A percentile compares a stretch with the other conserved stretches of the same genome.
Evolutionary conservation across 2,329 filamentous ascomycete genomes (phyloP).

Genomic region (Purpureocillium lavendulum): DNA sequence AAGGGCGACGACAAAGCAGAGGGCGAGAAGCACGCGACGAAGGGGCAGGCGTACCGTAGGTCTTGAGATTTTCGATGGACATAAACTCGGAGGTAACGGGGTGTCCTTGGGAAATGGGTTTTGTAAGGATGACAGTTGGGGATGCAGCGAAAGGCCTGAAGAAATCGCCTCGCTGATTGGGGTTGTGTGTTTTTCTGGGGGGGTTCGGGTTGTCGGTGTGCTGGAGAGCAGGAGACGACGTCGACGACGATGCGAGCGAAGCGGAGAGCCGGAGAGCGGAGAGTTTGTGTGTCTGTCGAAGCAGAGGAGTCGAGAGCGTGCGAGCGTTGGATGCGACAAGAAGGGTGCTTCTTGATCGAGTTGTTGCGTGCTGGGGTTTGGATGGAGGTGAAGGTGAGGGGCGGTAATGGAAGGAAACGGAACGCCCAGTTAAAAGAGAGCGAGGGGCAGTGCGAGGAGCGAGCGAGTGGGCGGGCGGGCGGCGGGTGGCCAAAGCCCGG

Average conservation of each 20-base stretch:
- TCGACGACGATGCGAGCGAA: not conserved
- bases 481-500: not conserved
- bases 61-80: constrained; percentile 98
- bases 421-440: constrained; percentile 2
- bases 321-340: no score
- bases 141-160: constrained; percentile 40
- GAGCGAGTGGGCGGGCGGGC: no score
- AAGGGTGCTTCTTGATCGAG: not conserved
- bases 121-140: constrained; percentile 25
- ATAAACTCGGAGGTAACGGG: constrained; percentile 77
- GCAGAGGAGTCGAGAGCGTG: not conserved
- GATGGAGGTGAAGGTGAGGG: constrained; percentile 1
- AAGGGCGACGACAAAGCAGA: not conserved
- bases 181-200: constrained; percentile 11
- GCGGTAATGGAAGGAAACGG: constrained; percentile 3
- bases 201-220: constrained; percentile 9
- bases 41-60: constrained; percentile 60
- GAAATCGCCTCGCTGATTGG: constrained; percentile 34
- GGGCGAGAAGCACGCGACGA: not conserved
- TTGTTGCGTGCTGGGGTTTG: not conserved
- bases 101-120: constrained; percentile 47
- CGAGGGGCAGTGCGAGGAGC: constrained; percentile 2
- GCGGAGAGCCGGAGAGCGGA: not conserved
- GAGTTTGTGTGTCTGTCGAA: not conserved
- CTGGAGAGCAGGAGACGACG: constrained; percentile 1